Evolutionary conservation across 495 filamentous ascomycete genomes (phyloP).

Genomic region (Platismatia glauca): DNA sequence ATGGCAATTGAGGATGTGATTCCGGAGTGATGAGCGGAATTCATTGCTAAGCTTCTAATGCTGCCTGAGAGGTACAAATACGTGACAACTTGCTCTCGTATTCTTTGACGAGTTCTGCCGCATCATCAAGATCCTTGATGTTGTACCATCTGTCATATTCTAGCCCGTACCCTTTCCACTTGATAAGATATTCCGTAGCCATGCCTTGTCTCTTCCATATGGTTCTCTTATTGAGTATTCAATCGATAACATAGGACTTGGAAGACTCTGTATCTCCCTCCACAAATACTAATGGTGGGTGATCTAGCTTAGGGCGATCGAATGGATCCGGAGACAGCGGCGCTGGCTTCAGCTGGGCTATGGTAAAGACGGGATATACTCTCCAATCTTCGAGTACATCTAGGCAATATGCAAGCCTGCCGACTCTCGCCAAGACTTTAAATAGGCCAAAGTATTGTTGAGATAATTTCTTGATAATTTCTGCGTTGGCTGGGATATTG

Average conservation of each 20-base stretch:
- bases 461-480: slow-evolving; percentile 5
- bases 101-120: neutral
- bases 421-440: neutral
- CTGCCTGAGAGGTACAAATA: no score
- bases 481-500: neutral
- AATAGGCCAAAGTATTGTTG: neutral
- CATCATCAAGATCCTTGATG: neutral
- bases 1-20: no score
- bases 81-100: no score
- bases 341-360: neutral
- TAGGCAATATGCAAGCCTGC: neutral
- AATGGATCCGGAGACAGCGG: neutral
- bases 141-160: neutral
- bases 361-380: neutral
- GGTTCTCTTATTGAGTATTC: neutral
- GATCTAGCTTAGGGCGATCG: neutral
- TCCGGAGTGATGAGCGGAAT: no score
- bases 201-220: neutral
- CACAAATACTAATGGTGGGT: neutral
- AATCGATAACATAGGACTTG: neutral
- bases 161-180: neutral
- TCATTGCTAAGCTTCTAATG: no score
- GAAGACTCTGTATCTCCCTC: neutral
- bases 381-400: neutral
- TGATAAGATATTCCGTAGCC: slow-evolving; percentile 4